phyloP scores from a whole-genome alignment of 805 yeast species.

The Sugiyamaella marilandica region DNA sequence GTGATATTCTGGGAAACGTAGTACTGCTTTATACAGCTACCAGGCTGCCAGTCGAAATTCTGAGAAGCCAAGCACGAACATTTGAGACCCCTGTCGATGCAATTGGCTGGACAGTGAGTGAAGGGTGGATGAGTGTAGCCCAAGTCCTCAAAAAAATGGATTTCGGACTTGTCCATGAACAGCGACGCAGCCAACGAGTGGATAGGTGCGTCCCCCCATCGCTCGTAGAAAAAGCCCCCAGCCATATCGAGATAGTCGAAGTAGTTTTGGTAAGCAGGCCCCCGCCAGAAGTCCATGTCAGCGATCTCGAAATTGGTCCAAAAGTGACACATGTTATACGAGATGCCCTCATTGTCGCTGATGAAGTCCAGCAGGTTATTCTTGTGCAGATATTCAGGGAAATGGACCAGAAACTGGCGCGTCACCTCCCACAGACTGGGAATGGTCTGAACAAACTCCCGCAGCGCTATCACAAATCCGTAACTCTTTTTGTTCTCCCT shows the following conservation, averaged over 20 bases:
- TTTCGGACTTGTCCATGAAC: slow-evolving; percentile 61
- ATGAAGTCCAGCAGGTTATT: slow-evolving; percentile 66
- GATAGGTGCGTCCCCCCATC: slow-evolving; percentile 95
- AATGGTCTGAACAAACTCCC: slow-evolving; percentile 69
- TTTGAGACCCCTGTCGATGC: slow-evolving; percentile 41
- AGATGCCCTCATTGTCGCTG: slow-evolving; percentile 61
- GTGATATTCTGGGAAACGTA: slow-evolving; percentile 27
- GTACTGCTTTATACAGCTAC: slow-evolving; percentile 34
- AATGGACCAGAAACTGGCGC: slow-evolving; percentile 49
- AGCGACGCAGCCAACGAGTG: slow-evolving; percentile 84
- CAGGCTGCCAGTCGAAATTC: slow-evolving; percentile 35
- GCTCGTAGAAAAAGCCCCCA: slow-evolving; percentile 92
- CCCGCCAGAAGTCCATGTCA: slow-evolving; percentile 67
- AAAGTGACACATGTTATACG: slow-evolving; percentile 80
- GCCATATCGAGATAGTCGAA: slow-evolving; percentile 70
- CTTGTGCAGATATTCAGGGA: slow-evolving; percentile 56
- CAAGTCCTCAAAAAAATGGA: slow-evolving; percentile 79
- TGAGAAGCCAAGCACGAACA: slow-evolving; percentile 50
- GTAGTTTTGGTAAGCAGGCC: slow-evolving; percentile 62
- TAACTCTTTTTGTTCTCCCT: slow-evolving; percentile 67
- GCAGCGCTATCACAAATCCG: slow-evolving; percentile 73
- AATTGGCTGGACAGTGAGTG: slow-evolving; percentile 58
- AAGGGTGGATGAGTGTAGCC: slow-evolving; percentile 85
- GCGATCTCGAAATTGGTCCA: slow-evolving; percentile 91
- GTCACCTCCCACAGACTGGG: slow-evolving; percentile 74